Evolutionary conservation across 495 filamentous ascomycete species (phyloP), one percentile per base, ranked within the genome.

Genomic region (Sporormia fimetaria): DNA sequence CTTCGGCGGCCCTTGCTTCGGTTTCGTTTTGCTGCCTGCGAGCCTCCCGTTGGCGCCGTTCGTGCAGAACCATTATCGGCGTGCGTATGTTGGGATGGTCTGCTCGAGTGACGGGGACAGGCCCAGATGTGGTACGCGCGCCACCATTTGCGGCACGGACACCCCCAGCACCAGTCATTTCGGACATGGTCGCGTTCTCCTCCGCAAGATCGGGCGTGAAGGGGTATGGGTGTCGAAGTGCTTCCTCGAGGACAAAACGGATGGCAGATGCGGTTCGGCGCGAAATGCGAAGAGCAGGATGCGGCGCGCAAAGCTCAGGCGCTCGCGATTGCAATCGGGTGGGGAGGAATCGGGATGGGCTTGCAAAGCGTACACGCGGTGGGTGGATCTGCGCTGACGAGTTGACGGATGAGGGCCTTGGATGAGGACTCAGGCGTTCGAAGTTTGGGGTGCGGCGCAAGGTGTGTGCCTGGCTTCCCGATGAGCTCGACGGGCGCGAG

Each of bases 101-200:
- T 15, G 44, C 45, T 15, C 48, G 51, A 4, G 51, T 20, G 14
- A 63, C 60, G 9, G 60, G 60, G 11, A 59, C 57, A 3, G 60
- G 60, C 12, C 60, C 60, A 17, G 44, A 26, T 18, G 51, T 51
- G 6, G 59, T 52, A 37, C 60, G 56, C 33, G 58, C 41, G 27
- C 60, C 60, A 37, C 60, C 60, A 57, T 63, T 63, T 37, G 42
- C 47, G 22, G 58, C 57, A n/a, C 60, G 56, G 28, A 50, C 58
- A 37, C 46, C 52, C 10, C 56, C 56, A 33, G 33, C 37, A 22
- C 35, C 40, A 2, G 42, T 35, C 24, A 51, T 34, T 31, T 54
- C 42, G 51, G 90, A 79, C 90, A 98, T 96, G 49, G 78, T 74
- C 54, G 88, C 87, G 79, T 87, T 85, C 69, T 88, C 78, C 68